A percentile compares a stretch with the other conserved stretches of the same genome.
These are phyloP conservation scores for Plectosphaerella cucumerina DNA, from an alignment of 2,329 filamentous ascomycete genomes.

Conservation along the genomic window DNA sequence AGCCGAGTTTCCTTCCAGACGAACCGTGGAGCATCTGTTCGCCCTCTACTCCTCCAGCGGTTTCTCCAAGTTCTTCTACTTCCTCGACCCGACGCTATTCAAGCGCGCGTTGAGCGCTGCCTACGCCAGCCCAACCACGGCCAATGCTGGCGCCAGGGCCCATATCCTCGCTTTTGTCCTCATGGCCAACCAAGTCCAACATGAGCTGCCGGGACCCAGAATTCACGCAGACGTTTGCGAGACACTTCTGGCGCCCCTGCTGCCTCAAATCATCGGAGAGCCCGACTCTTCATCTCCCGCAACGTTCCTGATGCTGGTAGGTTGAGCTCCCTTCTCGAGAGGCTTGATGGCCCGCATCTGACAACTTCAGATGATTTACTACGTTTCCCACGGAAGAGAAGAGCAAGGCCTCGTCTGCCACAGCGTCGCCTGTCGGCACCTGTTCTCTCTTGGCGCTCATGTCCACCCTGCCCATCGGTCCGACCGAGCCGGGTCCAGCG, in stretches of 20 bases:
- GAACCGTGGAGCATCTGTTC: background rate
- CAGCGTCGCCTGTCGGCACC: background rate
- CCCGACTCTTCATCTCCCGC: constrained; percentile 38
- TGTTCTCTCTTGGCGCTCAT: background rate
- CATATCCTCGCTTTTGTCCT: constrained; percentile 46
- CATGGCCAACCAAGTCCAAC: constrained; percentile 22
- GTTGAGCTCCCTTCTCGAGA: constrained; percentile 17
- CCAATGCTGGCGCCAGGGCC: constrained; percentile 29
- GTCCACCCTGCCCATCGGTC: background rate
- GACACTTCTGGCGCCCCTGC: too few relatives aligned
- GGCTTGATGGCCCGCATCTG: too few relatives aligned
- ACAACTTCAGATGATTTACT: background rate
- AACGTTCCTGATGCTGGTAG: constrained; percentile 43
- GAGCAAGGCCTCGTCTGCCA: background rate
- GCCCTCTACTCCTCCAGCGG: background rate
- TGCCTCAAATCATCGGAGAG: constrained; percentile 38
- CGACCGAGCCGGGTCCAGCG: background rate
- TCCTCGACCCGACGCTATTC: background rate
- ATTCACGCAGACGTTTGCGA: too few relatives aligned
- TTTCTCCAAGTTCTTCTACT: background rate
- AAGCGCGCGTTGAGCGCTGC: background rate
- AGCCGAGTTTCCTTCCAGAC: background rate
- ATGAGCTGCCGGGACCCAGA: too few relatives aligned
- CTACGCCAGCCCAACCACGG: background rate
- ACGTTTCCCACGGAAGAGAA: background rate